Evolutionary conservation across 2,329 filamentous ascomycete genomes (phyloP), one percentile per base, ranked within the genome.

Genomic region (Diplodia seriata): DNA sequence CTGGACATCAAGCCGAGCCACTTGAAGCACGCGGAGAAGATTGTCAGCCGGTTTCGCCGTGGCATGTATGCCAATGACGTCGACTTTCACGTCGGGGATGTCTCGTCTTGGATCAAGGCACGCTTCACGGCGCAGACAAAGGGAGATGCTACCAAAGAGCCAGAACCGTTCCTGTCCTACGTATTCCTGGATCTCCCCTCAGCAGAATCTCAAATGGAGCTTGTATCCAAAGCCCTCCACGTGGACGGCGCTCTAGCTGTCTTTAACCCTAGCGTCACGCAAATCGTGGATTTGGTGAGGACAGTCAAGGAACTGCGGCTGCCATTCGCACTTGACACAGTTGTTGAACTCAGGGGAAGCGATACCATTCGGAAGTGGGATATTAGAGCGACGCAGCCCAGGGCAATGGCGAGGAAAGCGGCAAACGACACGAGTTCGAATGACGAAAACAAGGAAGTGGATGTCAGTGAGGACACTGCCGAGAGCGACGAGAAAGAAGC

Each of bases 241-340:
- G 83, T 85, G 1, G 86, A 91, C 73, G 91, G 89, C 0, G 81
- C 86, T 9, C 80, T 94, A 38, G 82, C 90, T 15, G 83, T 93
- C 1, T 95, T 93, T 79, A 89, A 88, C 71, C 92, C 92, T 0
- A 92, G 88, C 72, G 88, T 95, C 68, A 93, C 91, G 11, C 92
- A 94, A 76, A 90, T 94, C 67, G 87, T 85, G 50, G 85, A 88
- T 5, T 91, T 89, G 68, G 81, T 89, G 33, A 79, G 85, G 55
- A 76, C 81, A 49, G 85, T 88, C 38, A 84, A 84, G 68, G 78
- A 84, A 33, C 80, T 86, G 14, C 78, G 77, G 2, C 79, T 92
- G 65, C 86, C 87, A 0, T 82, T 89, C 55, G 76, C 83, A 31
- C 77, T 89, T 9, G 88, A 90, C 49, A 84, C 82, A 54, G 86